A percentile compares a stretch with the other conserved stretches of the same genome.
Conservation (phyloP, 345 rosid genomes). For the Salix exigua region DNA sequence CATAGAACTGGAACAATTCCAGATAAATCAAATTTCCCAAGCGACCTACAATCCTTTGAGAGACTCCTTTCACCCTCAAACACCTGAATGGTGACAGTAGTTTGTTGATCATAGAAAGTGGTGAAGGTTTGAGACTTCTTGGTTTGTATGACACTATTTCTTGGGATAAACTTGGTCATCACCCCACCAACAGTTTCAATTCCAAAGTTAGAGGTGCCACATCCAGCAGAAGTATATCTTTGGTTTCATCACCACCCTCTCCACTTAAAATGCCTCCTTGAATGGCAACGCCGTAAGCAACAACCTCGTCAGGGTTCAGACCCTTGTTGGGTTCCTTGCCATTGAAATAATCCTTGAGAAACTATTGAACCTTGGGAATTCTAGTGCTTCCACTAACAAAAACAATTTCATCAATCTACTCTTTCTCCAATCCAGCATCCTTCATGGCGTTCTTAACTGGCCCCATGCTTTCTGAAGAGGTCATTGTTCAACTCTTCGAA, state of each 20-base stretch:
- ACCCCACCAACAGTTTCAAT: no score
- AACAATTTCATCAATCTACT: constrained; percentile 26
- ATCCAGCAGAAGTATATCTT: constrained; percentile 16
- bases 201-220: constrained; percentile 21
- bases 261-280: no score
- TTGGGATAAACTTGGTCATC: no score
- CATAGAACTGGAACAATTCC: no score
- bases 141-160: no score
- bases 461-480: constrained; percentile 26
- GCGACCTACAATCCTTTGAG: no score
- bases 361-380: constrained; percentile 31
- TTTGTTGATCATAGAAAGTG: no score
- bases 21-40: no score
- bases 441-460: constrained; percentile 11
- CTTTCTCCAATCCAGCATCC: constrained; percentile 25
- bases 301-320: constrained; percentile 35
- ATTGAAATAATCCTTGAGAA: neutral
- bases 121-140: no score
- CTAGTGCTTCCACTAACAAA: constrained; percentile 36
- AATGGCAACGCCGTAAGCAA: constrained; percentile 17
- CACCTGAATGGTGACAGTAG: no score
- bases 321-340: constrained; percentile 31
- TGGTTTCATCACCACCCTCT: no score
- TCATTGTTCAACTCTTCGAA: neutral
- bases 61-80: no score